phyloP scores from a whole-genome alignment of 352 stramenopile species.

The Globisporangium carolinianum region DNA sequence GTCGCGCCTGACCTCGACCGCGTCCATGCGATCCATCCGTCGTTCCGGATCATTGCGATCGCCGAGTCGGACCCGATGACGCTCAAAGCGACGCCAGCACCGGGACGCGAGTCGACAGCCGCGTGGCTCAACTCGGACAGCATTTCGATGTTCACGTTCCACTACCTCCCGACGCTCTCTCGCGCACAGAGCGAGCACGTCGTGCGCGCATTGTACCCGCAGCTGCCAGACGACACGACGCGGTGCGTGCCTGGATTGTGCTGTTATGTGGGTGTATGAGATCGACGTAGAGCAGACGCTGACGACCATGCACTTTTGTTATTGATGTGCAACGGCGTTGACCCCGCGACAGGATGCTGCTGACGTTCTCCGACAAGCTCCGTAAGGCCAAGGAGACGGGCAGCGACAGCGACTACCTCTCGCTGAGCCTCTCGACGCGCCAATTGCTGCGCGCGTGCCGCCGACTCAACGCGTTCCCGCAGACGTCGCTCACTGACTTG shows the following conservation, averaged over 20 bases:
- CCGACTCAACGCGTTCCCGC: slow-evolving; percentile 60
- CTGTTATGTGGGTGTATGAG: background rate
- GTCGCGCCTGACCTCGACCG: slow-evolving; percentile 14
- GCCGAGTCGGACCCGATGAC: slow-evolving; percentile 46
- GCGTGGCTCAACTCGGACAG: slow-evolving; percentile 74
- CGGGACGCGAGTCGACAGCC: slow-evolving; percentile 36
- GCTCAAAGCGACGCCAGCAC: slow-evolving; percentile 19
- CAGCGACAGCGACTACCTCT: slow-evolving; percentile 35
- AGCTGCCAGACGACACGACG: slow-evolving; percentile 43
- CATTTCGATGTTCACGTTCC: slow-evolving; percentile 77
- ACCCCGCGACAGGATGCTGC: slow-evolving; percentile 25
- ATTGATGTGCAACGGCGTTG: no score
- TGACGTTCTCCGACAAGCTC: slow-evolving; percentile 55
- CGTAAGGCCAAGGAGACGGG: slow-evolving; percentile 28
- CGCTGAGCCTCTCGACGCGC: slow-evolving; percentile 54
- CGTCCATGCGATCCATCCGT: slow-evolving; percentile 77
- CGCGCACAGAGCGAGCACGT: slow-evolving; percentile 39
- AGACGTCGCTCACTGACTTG: slow-evolving; percentile 53
- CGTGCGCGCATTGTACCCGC: slow-evolving; percentile 39
- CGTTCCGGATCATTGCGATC: slow-evolving; percentile 87
- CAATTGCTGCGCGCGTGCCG: slow-evolving; percentile 61
- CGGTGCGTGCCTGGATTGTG: slow-evolving; percentile 21
- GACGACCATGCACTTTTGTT: no score
- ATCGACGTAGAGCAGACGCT: background rate
- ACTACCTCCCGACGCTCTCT: slow-evolving; percentile 37